Conservation (phyloP, 257 asterid genomes). For the Petunia axillaris region DNA sequence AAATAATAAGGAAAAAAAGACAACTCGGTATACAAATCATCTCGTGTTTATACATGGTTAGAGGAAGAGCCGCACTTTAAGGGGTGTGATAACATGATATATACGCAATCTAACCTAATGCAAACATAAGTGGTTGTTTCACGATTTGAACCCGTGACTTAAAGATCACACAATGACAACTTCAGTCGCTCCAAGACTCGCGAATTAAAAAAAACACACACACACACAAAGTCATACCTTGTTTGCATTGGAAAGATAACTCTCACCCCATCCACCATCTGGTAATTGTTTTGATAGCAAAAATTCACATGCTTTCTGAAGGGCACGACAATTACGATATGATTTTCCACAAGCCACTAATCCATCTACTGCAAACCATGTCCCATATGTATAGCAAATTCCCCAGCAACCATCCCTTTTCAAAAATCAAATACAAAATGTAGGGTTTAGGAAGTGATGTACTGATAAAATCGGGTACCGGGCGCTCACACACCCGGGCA, state of each 20-base stretch:
- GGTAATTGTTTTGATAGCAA: constrained; percentile 45
- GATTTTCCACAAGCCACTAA: constrained; percentile 36
- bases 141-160: too few species aligned
- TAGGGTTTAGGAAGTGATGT: background rate
- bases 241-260: constrained; percentile 48
- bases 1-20: background rate
- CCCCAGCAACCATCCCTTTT: constrained; percentile 41
- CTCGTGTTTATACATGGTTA: too few species aligned
- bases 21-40: background rate
- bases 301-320: constrained; percentile 46
- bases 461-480: background rate
- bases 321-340: constrained; percentile 27
- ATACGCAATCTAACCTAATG: too few species aligned
- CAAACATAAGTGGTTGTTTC: too few species aligned
- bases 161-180: too few species aligned
- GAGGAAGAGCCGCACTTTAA: too few species aligned
- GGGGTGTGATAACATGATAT: too few species aligned
- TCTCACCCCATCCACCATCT: constrained; percentile 73
- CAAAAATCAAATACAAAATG: background rate
- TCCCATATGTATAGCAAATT: constrained; percentile 39
- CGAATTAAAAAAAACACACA: too few species aligned
- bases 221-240: constrained; percentile 34
- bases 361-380: constrained; percentile 45
- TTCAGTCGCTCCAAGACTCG: too few species aligned
- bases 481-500: too few species aligned